Evolutionary conservation across 495 filamentous ascomycete genomes (phyloP).

Genomic region (Glutinoglossum americanum): DNA sequence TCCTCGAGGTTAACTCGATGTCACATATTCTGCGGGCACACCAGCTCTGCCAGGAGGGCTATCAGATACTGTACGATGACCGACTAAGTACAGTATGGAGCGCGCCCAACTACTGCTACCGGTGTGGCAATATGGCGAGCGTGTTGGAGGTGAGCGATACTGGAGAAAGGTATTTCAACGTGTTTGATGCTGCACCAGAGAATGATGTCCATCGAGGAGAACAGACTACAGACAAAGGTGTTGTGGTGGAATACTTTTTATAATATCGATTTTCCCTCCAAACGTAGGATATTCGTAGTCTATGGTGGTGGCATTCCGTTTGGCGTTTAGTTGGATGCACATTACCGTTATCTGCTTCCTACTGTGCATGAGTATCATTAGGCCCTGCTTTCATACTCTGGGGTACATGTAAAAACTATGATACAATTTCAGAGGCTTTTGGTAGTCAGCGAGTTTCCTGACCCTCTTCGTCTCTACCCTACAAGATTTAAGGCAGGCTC

Average conservation of each 20-base stretch:
- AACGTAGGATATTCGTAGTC: slow-evolving; percentile 13
- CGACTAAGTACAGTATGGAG: slow-evolving; percentile 91
- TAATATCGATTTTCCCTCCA: slow-evolving; percentile 27
- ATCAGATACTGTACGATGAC: slow-evolving; percentile 88
- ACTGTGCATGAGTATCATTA: not conserved
- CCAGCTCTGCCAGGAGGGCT: slow-evolving; percentile 93
- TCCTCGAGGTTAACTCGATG: slow-evolving; percentile 91
- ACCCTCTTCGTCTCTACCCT: not conserved
- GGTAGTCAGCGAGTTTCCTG: not conserved
- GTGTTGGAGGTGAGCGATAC: slow-evolving; percentile 86
- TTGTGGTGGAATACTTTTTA: slow-evolving; percentile 54
- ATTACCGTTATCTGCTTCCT: not conserved
- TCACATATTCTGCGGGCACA: slow-evolving; percentile 89
- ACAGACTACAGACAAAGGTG: slow-evolving; percentile 36
- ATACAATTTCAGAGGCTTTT: not conserved
- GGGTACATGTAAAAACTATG: not conserved
- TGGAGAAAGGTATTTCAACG: slow-evolving; percentile 85
- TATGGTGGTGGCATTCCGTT: not conserved
- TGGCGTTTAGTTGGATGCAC: not conserved
- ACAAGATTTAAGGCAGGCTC: slow-evolving; percentile 9
- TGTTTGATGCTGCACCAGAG: slow-evolving; percentile 90
- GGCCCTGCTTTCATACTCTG: not conserved
- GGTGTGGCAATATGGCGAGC: slow-evolving; percentile 92
- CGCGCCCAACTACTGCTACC: slow-evolving; percentile 90
- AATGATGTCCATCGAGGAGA: slow-evolving; percentile 75